Conservation (phyloP, 257 asterid genomes). For the Marsdenia floribunda region DNA sequence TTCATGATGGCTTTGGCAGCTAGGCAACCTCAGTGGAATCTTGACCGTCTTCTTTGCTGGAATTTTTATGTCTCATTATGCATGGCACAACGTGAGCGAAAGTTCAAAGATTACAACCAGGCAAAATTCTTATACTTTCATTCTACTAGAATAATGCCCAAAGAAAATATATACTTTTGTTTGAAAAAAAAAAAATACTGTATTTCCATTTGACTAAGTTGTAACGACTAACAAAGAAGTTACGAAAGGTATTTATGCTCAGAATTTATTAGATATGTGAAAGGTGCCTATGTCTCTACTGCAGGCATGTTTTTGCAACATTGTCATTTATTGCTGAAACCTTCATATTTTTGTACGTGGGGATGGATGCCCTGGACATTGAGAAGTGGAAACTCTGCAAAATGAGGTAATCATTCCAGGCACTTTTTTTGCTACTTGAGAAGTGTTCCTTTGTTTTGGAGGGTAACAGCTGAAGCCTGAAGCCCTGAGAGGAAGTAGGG, state of each 20-base stretch:
- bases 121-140: conserved; percentile 21
- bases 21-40: conserved; percentile 72
- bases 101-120: conserved; percentile 75
- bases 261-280: background rate
- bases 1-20: conserved; percentile 31
- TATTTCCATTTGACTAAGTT: background rate
- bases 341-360: conserved; percentile 85
- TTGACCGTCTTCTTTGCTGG: conserved; percentile 88
- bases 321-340: conserved; percentile 91
- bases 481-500: background rate
- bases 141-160: background rate
- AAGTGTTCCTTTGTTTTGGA: background rate
- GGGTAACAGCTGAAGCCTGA: background rate
- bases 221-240: background rate
- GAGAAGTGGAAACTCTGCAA: conserved; percentile 83
- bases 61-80: conserved; percentile 89
- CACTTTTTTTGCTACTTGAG: background rate
- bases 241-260: background rate
- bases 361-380: conserved; percentile 87
- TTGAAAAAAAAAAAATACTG: background rate
- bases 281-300: conserved; percentile 10
- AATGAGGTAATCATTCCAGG: conserved; percentile 38
- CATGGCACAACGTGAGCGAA: conserved; percentile 89
- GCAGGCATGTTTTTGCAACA: conserved; percentile 85
- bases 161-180: background rate